phyloP scores from a whole-genome alignment of 176 grass and related monocot genomes.

The Eleusine coracana region DNA sequence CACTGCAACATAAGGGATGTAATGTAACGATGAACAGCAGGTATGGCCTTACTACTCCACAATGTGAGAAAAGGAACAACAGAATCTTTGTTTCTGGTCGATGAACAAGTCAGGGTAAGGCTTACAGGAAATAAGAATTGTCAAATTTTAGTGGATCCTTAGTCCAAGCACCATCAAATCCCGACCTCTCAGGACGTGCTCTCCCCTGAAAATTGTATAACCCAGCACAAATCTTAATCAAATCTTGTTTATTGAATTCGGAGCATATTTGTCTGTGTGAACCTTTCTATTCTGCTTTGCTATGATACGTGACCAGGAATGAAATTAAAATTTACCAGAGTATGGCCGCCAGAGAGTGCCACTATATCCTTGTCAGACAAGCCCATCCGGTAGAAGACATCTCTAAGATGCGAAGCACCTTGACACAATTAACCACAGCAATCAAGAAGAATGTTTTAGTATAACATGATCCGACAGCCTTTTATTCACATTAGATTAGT shows the following conservation, averaged over 20 bases:
- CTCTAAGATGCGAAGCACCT: constrained; percentile 68
- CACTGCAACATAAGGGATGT: constrained; percentile 32
- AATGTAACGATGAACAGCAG: background rate
- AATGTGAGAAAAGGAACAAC: background rate
- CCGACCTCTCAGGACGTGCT: constrained; percentile 56
- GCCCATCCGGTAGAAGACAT: constrained; percentile 72
- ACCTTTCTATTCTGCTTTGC: background rate
- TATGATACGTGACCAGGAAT: background rate
- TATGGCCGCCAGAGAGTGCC: constrained; percentile 75
- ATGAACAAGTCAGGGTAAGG: too few species aligned
- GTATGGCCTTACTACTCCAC: background rate
- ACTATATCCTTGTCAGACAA: constrained; percentile 81
- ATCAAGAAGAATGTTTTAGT: background rate
- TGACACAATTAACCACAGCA: background rate
- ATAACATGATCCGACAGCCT: background rate
- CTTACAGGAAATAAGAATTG: constrained; percentile 64
- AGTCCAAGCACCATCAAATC: constrained; percentile 69
- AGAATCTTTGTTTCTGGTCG: background rate
- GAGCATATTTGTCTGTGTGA: background rate
- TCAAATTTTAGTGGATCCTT: constrained; percentile 71
- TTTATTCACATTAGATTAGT: background rate
- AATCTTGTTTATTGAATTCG: background rate
- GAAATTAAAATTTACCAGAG: constrained; percentile 46
- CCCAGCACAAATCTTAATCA: too few species aligned
- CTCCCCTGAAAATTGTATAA: constrained; percentile 40